phyloP scores from a whole-genome alignment of 2,329 filamentous ascomycete genomes.

The Arthrinium phaeospermum region DNA sequence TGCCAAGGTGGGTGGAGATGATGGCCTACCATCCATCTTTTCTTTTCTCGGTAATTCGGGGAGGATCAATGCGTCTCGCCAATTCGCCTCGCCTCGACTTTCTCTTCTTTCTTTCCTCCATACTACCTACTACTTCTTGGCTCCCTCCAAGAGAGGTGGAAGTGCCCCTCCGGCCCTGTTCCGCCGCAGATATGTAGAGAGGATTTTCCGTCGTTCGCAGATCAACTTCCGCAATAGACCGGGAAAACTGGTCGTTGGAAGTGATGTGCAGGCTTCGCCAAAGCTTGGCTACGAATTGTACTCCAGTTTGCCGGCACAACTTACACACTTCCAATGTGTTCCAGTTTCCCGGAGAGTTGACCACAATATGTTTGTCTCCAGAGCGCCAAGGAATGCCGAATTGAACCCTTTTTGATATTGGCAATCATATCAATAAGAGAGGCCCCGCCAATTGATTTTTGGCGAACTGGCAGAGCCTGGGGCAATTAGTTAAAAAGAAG shows the following conservation, averaged over 20 bases:
- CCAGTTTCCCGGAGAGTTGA: background rate
- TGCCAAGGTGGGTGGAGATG: conserved; percentile 10
- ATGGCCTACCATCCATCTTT: background rate
- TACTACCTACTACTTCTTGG: too few relatives aligned
- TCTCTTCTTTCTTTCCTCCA: background rate
- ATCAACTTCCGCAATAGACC: background rate
- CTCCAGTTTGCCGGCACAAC: background rate
- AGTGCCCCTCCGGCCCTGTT: too few relatives aligned
- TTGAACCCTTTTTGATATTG: background rate
- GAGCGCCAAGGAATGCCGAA: background rate
- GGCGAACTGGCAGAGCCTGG: background rate
- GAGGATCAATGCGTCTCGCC: background rate
- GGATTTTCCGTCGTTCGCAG: background rate
- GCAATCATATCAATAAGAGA: background rate
- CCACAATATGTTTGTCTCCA: background rate
- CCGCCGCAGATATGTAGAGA: too few relatives aligned
- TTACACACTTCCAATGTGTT: background rate
- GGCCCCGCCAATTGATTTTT: background rate
- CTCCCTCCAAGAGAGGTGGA: too few relatives aligned
- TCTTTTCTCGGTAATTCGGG: background rate
- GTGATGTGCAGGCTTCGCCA: background rate
- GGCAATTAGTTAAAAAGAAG: background rate
- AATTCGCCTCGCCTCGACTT: background rate
- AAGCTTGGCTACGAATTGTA: background rate
- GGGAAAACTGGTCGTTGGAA: background rate